A percentile compares a stretch with the other conserved stretches of the same genome.
Conservation (phyloP, 345 rosid species). For the sweet orange (Citrus sinensis) region DNA sequence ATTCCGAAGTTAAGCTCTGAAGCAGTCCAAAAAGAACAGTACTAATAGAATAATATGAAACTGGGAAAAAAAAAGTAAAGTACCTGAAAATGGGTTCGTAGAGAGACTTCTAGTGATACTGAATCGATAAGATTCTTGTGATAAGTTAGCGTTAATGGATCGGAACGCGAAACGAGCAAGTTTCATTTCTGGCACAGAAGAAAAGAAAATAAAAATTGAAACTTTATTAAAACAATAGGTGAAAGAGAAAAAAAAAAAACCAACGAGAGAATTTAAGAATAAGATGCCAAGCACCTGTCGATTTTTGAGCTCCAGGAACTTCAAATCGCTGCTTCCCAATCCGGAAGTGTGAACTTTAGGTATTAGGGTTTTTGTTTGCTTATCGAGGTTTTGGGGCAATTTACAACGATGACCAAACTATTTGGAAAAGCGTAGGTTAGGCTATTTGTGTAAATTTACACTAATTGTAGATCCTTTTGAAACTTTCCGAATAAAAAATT, state of each 20-base stretch:
- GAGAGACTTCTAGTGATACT: slow-evolving; percentile 27
- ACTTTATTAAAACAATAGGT: background rate
- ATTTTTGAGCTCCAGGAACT: background rate
- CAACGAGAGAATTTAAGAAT: background rate
- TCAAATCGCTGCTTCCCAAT: background rate
- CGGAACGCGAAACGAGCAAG: slow-evolving; percentile 28
- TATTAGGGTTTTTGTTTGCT: background rate
- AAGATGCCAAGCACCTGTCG: background rate
- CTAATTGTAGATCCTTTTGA: background rate
- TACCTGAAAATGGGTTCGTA: slow-evolving; percentile 34
- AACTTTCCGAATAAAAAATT: background rate
- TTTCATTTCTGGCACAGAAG: slow-evolving; percentile 24
- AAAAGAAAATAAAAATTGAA: background rate
- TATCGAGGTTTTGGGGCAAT: background rate
- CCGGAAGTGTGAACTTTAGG: background rate
- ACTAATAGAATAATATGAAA: background rate
- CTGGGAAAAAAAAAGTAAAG: background rate
- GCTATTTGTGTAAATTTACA: background rate
- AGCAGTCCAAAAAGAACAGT: background rate
- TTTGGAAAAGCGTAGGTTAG: background rate
- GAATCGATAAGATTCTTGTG: slow-evolving; percentile 16
- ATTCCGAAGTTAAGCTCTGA: background rate
- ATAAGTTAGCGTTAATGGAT: slow-evolving; percentile 19
- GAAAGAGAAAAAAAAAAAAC: background rate
- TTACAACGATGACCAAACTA: background rate